Conservation (phyloP, 2,329 filamentous ascomycete genomes). For the Sphaerulina vaccinii region DNA sequence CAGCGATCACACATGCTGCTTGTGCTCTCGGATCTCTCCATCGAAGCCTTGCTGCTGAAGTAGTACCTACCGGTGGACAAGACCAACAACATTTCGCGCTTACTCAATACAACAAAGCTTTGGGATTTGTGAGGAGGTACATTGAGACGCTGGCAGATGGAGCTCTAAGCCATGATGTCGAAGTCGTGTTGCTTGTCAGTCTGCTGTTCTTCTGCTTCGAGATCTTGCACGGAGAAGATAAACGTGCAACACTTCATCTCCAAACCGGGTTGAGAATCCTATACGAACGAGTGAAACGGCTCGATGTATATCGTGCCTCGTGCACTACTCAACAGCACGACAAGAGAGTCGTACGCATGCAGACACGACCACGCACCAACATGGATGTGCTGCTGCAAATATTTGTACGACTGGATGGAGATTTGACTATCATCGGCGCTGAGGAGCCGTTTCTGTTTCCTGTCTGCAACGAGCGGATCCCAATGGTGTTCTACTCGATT, state of each 20-base stretch:
- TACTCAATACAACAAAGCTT: slow-evolving; percentile 22
- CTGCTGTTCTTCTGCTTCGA: slow-evolving; percentile 25
- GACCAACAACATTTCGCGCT: slow-evolving; percentile 19
- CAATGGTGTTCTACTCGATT: slow-evolving; percentile 17
- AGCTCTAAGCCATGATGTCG: slow-evolving; percentile 15
- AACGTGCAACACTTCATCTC: slow-evolving; percentile 17
- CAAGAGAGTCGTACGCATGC: slow-evolving; percentile 15
- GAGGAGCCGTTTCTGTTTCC: slow-evolving; percentile 23
- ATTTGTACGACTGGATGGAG: slow-evolving; percentile 22
- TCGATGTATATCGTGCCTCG: slow-evolving; percentile 8
- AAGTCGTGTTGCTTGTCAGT: slow-evolving; percentile 20
- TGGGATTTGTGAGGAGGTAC: slow-evolving; percentile 16
- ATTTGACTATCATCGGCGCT: slow-evolving; percentile 21
- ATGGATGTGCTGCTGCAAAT: slow-evolving; percentile 21
- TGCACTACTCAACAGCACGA: slow-evolving; percentile 13
- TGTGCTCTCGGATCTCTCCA: slow-evolving; percentile 21
- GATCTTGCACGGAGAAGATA: slow-evolving; percentile 19
- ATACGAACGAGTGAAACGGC: slow-evolving; percentile 16
- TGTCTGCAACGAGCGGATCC: slow-evolving; percentile 16
- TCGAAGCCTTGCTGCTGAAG: slow-evolving; percentile 12
- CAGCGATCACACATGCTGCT: slow-evolving; percentile 21
- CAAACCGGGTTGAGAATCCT: slow-evolving; percentile 21
- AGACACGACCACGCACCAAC: slow-evolving; percentile 12
- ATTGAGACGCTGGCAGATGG: slow-evolving; percentile 13
- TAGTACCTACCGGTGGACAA: slow-evolving; percentile 3